phyloP scores from a whole-genome alignment of 805 yeast genomes.

The Yamadazyma paraphyllophila region DNA sequence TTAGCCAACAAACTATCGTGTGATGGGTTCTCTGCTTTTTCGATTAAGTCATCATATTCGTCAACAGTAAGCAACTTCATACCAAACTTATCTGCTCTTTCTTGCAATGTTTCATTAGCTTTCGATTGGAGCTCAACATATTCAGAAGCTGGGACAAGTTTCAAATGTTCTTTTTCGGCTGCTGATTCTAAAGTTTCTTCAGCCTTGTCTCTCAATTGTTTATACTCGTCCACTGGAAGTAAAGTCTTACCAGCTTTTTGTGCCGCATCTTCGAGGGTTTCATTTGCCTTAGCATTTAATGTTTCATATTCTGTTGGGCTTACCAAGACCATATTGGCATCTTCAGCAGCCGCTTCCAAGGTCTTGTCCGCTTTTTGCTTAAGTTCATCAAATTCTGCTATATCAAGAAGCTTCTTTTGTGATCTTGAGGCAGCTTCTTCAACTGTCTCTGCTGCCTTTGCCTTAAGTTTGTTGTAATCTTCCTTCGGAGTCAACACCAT shows the following conservation, averaged over 20 bases:
- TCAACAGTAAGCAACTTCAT: slow-evolving; percentile 15
- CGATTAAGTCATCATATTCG: slow-evolving; percentile 20
- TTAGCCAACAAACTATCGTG: slow-evolving; percentile 10
- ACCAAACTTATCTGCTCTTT: slow-evolving; percentile 3
- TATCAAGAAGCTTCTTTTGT: slow-evolving; percentile 12
- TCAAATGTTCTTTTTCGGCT: slow-evolving; percentile 16
- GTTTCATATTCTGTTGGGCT: not conserved
- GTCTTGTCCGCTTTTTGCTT: slow-evolving; percentile 12
- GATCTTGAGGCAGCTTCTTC: slow-evolving; percentile 7
- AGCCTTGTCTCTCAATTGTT: not conserved
- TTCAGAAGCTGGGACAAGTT: slow-evolving; percentile 15
- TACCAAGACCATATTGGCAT: slow-evolving; percentile 4
- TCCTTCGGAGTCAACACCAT: slow-evolving; percentile 12
- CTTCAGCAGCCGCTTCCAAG: slow-evolving; percentile 9
- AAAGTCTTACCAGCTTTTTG: slow-evolving; percentile 3
- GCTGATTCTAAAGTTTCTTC: not conserved
- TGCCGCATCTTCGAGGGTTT: slow-evolving; percentile 10
- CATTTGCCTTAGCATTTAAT: slow-evolving; percentile 4
- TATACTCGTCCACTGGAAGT: slow-evolving; percentile 12
- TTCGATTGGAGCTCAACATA: slow-evolving; percentile 16
- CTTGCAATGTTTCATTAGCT: slow-evolving; percentile 10
- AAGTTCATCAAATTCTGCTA: slow-evolving; percentile 21
- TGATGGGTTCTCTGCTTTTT: slow-evolving; percentile 10
- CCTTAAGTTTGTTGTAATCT: slow-evolving; percentile 11
- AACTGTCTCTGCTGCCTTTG: slow-evolving; percentile 10